Evolutionary conservation across 345 rosid species (phyloP).

Genomic region (Moricandia arvensis): DNA sequence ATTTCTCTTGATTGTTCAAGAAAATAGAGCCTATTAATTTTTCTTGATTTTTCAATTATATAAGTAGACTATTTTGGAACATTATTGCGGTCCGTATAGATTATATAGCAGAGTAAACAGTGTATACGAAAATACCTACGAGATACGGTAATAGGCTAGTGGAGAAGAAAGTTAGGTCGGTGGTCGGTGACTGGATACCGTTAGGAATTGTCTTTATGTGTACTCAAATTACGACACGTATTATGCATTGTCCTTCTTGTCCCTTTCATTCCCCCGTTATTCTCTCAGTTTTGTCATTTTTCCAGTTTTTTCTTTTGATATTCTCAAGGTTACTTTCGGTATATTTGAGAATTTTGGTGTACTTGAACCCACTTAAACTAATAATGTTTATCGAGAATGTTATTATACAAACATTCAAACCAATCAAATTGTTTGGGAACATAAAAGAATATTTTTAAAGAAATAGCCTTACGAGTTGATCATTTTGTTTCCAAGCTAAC

Average conservation of each 20-base stretch:
- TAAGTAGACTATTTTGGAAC: background rate
- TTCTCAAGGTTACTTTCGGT: conserved; percentile 5
- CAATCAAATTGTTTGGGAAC: conserved; percentile 6
- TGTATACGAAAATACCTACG: background rate
- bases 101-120: background rate
- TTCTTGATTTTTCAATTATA: no score
- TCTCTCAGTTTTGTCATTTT: conserved; percentile 9
- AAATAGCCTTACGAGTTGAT: background rate
- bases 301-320: background rate
- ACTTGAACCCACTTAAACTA: conserved; percentile 15
- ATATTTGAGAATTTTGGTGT: background rate
- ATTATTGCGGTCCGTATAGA: background rate
- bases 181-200: conserved; percentile 89
- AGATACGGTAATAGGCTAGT: background rate
- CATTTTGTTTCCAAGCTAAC: background rate
- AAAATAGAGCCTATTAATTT: no score
- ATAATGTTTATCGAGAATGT: background rate
- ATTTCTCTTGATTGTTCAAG: no score
- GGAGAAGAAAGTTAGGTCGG: conserved; percentile 54
- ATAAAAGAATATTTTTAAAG: background rate
- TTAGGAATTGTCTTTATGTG: conserved; percentile 72
- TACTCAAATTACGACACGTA: conserved; percentile 49
- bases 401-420: background rate
- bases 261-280: conserved; percentile 27
- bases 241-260: conserved; percentile 38